Conservation (phyloP, 768 basidiomycete genomes). For the Xanthoconium stramineum region DNA sequence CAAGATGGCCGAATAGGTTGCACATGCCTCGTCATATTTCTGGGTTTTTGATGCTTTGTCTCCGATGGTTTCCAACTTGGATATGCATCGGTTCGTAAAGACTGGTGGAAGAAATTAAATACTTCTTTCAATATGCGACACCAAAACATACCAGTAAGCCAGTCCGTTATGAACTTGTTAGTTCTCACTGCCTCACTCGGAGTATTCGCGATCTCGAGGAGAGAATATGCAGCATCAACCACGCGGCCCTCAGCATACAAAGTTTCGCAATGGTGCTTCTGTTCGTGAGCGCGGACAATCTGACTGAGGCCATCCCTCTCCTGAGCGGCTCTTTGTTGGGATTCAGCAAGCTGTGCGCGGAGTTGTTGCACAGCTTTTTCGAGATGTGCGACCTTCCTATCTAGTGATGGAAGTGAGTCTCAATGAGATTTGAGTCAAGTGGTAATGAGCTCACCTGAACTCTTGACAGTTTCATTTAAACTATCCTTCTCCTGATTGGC, state of each 20-base stretch:
- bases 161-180: background rate
- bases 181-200: background rate
- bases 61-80: too few relatives aligned
- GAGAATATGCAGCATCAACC: background rate
- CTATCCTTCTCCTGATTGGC: background rate
- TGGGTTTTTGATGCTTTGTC: background rate
- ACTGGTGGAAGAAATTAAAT: background rate
- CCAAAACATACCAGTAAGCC: background rate
- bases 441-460: background rate
- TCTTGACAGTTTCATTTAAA: background rate
- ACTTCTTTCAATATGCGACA: background rate
- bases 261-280: too few relatives aligned
- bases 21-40: background rate
- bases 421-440: background rate
- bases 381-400: background rate
- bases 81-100: background rate
- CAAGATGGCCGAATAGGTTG: conserved; percentile 2
- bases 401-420: background rate
- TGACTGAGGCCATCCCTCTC: background rate
- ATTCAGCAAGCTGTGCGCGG: background rate
- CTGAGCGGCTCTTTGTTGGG: background rate
- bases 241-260: too few relatives aligned
- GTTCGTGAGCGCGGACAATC: too few relatives aligned
- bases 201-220: background rate
- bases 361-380: background rate